phyloP scores from a whole-genome alignment of 352 stramenopile genomes.

The Phytophthora vignae region DNA sequence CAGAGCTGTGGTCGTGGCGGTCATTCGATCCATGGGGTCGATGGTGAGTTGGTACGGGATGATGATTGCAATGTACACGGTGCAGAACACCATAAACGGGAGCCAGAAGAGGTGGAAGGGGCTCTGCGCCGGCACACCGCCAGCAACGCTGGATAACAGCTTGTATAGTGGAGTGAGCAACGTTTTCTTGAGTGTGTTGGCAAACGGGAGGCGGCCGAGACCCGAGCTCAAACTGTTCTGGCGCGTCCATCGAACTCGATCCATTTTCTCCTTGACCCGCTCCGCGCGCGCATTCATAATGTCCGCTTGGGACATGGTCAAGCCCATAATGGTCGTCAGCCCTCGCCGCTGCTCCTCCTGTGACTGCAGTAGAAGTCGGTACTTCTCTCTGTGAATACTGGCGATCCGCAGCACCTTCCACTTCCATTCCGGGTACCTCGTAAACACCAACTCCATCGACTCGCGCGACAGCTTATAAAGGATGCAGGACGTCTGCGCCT shows the following conservation, averaged over 20 bases:
- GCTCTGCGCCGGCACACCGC: slow-evolving; percentile 48
- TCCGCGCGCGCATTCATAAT: slow-evolving; percentile 35
- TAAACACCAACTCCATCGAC: slow-evolving; percentile 74
- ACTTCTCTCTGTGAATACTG: slow-evolving; percentile 60
- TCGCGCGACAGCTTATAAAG: slow-evolving; percentile 65
- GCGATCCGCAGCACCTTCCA: slow-evolving; percentile 70
- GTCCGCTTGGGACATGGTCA: slow-evolving; percentile 17
- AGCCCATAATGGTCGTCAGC: slow-evolving; percentile 1
- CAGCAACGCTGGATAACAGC: slow-evolving; percentile 14
- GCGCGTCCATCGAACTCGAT: background rate
- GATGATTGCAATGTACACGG: slow-evolving; percentile 49
- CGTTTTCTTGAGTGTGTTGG: background rate
- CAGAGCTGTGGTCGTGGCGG: slow-evolving; percentile 2
- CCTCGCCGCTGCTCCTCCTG: slow-evolving; percentile 15
- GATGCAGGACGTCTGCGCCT: slow-evolving; percentile 63
- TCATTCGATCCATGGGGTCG: slow-evolving; percentile 38
- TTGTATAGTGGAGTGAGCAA: background rate
- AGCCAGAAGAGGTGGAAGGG: slow-evolving; percentile 52
- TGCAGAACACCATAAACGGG: slow-evolving; percentile 33
- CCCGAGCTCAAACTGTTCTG: background rate
- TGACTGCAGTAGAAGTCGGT: slow-evolving; percentile 32
- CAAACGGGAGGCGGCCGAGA: background rate
- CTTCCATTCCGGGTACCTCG: slow-evolving; percentile 74
- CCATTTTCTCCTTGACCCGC: background rate
- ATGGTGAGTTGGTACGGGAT: slow-evolving; percentile 56